Percentiles rank a stretch among this genome's conserved stretches.
Evolutionary conservation across 495 filamentous ascomycete species (phyloP).

Genomic region (Glarea lozoyensis): DNA sequence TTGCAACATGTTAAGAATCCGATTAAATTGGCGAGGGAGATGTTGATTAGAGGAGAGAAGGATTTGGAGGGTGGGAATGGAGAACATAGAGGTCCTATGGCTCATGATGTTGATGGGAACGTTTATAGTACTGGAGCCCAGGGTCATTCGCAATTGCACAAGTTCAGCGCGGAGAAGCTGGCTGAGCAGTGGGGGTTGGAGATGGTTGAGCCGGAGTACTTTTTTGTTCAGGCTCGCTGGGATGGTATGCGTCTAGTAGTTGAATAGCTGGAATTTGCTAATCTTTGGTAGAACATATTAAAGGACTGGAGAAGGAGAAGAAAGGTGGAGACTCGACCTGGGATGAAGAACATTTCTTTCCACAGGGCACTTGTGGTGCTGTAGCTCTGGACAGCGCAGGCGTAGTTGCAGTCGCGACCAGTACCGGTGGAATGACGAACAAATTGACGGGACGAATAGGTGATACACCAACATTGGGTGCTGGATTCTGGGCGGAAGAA

Average conservation of each 20-base stretch:
- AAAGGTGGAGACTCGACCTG: constrained; percentile 26
- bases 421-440: constrained; percentile 83
- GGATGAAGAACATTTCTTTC: constrained; percentile 51
- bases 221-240: constrained; percentile 73
- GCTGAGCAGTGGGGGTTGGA: constrained; percentile 60
- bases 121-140: constrained; percentile 28
- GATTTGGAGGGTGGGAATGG: constrained; percentile 30
- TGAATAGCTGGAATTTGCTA: background rate
- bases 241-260: constrained; percentile 26
- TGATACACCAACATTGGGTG: constrained; percentile 79
- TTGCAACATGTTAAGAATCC: constrained; percentile 69
- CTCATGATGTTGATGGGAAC: background rate
- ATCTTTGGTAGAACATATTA: constrained; percentile 47
- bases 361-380: constrained; percentile 79
- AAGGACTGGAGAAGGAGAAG: constrained; percentile 50
- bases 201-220: constrained; percentile 58
- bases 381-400: constrained; percentile 65
- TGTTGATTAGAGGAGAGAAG: constrained; percentile 54
- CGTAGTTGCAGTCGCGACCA: constrained; percentile 69
- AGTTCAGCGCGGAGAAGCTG: constrained; percentile 54
- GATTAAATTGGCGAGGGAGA: constrained; percentile 61
- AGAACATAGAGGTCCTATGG: constrained; percentile 18
- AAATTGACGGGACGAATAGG: constrained; percentile 80
- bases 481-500: constrained; percentile 27
- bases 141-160: constrained; percentile 61